phyloP scores from a whole-genome alignment of 176 grass and related monocot species.

The Triticum monococcum region DNA sequence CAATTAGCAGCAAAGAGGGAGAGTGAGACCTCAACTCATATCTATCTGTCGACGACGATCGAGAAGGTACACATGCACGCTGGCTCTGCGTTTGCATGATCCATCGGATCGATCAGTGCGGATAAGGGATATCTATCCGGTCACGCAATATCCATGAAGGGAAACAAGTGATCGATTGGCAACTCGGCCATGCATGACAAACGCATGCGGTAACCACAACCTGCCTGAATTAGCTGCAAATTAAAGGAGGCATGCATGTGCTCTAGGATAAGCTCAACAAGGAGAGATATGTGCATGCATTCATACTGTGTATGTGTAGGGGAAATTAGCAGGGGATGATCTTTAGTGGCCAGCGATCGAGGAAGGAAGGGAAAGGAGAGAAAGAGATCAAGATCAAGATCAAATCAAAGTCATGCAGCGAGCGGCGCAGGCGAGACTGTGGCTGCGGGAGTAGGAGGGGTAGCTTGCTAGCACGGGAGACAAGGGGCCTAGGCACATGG shows the following conservation, averaged over 20 bases:
- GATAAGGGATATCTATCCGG: neutral
- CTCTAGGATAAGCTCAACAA: neutral
- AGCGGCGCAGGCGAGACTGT: neutral
- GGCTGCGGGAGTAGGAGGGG: neutral
- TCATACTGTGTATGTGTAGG: neutral
- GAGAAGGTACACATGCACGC: neutral
- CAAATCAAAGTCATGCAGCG: slow-evolving; percentile 16
- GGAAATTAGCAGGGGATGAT: neutral
- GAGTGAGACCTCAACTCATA: neutral
- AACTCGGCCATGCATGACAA: neutral
- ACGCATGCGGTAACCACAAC: neutral
- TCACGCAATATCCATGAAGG: neutral
- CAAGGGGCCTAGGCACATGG: slow-evolving; percentile 47
- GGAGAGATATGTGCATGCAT: neutral
- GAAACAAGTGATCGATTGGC: too few relatives aligned
- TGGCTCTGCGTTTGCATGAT: neutral
- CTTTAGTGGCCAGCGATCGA: neutral
- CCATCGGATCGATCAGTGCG: neutral
- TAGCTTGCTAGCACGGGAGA: slow-evolving; percentile 40
- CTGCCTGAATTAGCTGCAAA: neutral
- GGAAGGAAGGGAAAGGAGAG: neutral
- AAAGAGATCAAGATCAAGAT: neutral
- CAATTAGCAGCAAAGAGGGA: neutral
- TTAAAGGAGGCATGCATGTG: neutral
- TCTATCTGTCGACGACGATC: neutral